Evolutionary conservation across 768 basidiomycete genomes (phyloP).

Genomic region (Harrya chromipes): DNA sequence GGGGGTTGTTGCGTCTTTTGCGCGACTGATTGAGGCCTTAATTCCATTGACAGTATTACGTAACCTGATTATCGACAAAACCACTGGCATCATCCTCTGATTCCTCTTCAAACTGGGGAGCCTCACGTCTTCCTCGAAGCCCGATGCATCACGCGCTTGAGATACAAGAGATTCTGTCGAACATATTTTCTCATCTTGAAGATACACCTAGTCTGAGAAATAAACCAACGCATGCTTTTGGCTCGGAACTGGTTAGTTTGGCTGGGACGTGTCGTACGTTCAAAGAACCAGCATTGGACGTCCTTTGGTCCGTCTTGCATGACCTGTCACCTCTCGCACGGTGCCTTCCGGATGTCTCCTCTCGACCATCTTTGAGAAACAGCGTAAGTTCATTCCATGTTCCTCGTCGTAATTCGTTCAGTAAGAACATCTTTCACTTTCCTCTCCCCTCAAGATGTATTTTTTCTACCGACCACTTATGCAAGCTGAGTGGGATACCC

Average conservation of each 20-base stretch:
- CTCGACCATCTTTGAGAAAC: no score
- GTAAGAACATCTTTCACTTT: no score
- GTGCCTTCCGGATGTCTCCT: slow-evolving; percentile 1
- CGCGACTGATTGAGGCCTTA: no score
- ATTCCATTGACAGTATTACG: no score
- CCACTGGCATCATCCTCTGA: no score
- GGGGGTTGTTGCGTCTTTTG: no score
- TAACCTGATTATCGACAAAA: no score
- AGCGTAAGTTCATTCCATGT: not conserved
- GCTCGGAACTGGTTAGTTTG: not conserved
- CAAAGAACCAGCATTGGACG: slow-evolving; percentile 7
- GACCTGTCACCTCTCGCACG: not conserved
- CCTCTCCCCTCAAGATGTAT: not conserved
- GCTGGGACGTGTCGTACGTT: slow-evolving; percentile 4
- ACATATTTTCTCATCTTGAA: not conserved
- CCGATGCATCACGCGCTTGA: slow-evolving; percentile 7
- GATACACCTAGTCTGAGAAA: not conserved
- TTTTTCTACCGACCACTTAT: not conserved
- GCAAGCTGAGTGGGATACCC: slow-evolving; percentile 3
- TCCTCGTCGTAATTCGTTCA: no score
- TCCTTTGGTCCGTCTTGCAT: slow-evolving; percentile 4
- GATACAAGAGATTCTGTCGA: slow-evolving; percentile 2
- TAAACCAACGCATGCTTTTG: no score
- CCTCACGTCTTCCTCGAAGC: no score
- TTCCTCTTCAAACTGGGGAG: no score